These are phyloP conservation scores for Camellia lanceoleosa DNA, from an alignment of 148 eudicot genomes.

Conservation along the genomic window DNA sequence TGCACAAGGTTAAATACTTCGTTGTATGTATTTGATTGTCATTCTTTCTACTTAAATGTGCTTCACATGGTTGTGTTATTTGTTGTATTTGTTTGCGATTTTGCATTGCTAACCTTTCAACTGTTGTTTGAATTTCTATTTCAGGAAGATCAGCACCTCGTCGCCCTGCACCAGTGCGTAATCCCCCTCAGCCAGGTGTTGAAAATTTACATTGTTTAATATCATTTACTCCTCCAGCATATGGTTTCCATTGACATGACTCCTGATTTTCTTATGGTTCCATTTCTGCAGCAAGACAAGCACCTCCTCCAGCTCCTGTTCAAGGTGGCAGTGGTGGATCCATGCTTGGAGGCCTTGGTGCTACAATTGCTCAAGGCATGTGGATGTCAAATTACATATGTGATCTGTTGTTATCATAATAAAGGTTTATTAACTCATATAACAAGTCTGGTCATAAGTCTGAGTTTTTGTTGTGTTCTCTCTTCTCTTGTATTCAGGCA, in stretches of 20 bases:
- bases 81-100: background rate
- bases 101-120: background rate
- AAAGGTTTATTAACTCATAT: background rate
- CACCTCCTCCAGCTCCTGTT: slow-evolving; percentile 90
- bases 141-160: slow-evolving; percentile 79
- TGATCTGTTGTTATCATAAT: background rate
- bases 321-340: slow-evolving; percentile 63
- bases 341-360: slow-evolving; percentile 62
- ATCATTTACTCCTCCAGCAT: background rate
- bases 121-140: background rate
- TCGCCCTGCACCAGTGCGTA: slow-evolving; percentile 59
- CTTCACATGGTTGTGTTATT: background rate
- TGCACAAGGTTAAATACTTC: background rate
- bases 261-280: background rate
- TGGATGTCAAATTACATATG: background rate
- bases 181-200: slow-evolving; percentile 60
- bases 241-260: background rate
- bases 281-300: slow-evolving; percentile 36
- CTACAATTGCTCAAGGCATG: slow-evolving; percentile 85
- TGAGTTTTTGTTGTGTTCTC: background rate
- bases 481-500: slow-evolving; percentile 34
- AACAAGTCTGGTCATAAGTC: background rate
- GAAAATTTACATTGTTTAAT: background rate
- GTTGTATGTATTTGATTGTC: background rate
- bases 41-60: background rate